phyloP scores from a whole-genome alignment of 2,329 filamentous ascomycete species.

The Penicillium sp. region DNA sequence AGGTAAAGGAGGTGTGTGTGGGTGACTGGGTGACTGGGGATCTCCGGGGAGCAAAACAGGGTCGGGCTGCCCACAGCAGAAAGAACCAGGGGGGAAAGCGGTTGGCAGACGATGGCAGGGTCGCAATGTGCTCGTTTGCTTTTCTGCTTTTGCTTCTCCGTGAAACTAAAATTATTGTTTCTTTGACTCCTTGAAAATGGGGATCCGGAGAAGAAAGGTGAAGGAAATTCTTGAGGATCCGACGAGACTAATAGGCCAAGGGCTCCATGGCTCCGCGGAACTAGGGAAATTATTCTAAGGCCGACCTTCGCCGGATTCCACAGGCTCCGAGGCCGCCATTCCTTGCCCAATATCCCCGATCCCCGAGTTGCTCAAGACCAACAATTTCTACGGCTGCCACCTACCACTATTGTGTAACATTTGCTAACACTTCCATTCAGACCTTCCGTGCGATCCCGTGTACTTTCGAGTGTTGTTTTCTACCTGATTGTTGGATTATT shows the following conservation, averaged over 20 bases:
- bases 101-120: neutral
- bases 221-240: conserved; percentile 3
- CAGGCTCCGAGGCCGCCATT: conserved; percentile 9
- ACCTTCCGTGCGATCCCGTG: conserved; percentile 1
- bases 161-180: neutral
- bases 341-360: conserved; percentile 1
- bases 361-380: conserved; percentile 1
- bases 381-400: neutral
- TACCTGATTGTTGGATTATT: conserved; percentile 7
- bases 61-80: conserved; percentile 10
- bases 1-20: conserved; percentile 2
- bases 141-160: neutral
- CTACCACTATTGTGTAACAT: neutral
- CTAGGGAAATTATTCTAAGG: conserved; percentile 18
- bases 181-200: neutral
- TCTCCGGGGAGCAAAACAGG: conserved; percentile 18
- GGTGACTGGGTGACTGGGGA: conserved; percentile 17
- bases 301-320: conserved; percentile 24
- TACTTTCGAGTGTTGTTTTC: neutral
- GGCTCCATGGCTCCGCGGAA: conserved; percentile 8
- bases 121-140: neutral
- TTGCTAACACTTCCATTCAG: neutral
- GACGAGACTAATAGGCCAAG: neutral
- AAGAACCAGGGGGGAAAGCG: conserved; percentile 7
- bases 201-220: conserved; percentile 5